Conservation (phyloP, 2,329 filamentous ascomycete genomes). For the Diaporthe longicolla region DNA sequence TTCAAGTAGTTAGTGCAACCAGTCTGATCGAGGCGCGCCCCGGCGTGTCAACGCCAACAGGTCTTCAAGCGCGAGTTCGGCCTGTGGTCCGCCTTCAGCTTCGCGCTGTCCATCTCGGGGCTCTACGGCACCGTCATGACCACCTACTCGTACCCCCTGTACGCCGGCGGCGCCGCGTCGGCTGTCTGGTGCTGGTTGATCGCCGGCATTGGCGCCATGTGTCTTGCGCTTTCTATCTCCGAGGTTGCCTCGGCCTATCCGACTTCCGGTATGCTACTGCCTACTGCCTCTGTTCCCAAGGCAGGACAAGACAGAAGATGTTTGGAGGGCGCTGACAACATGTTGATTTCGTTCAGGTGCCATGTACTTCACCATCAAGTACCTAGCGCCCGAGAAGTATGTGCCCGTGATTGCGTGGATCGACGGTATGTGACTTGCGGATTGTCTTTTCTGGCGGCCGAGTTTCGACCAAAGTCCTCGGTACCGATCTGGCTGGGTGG, state of each 20-base stretch:
- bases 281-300: not conserved
- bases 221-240: slow-evolving; percentile 67
- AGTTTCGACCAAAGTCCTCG: not conserved
- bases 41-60: slow-evolving; percentile 46
- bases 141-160: slow-evolving; percentile 67
- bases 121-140: slow-evolving; percentile 70
- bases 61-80: slow-evolving; percentile 74
- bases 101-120: slow-evolving; percentile 70
- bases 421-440: slow-evolving; percentile 46
- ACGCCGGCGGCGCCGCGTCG: slow-evolving; percentile 66
- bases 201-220: slow-evolving; percentile 69
- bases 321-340: not conserved
- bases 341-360: slow-evolving; percentile 48
- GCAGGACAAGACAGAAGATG: not conserved
- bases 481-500: not conserved
- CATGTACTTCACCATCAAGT: slow-evolving; percentile 69
- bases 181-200: slow-evolving; percentile 73
- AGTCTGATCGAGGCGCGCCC: not conserved
- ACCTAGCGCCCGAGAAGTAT: slow-evolving; percentile 62
- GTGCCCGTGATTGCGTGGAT: slow-evolving; percentile 66
- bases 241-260: slow-evolving; percentile 72
- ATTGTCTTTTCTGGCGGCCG: not conserved
- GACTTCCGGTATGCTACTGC: slow-evolving; percentile 61
- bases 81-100: slow-evolving; percentile 69
- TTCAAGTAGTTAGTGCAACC: too few species aligned